These are phyloP conservation scores for Tilletia setariae DNA, from an alignment of 1,284 basidiomycete species.

Conservation along the genomic window DNA sequence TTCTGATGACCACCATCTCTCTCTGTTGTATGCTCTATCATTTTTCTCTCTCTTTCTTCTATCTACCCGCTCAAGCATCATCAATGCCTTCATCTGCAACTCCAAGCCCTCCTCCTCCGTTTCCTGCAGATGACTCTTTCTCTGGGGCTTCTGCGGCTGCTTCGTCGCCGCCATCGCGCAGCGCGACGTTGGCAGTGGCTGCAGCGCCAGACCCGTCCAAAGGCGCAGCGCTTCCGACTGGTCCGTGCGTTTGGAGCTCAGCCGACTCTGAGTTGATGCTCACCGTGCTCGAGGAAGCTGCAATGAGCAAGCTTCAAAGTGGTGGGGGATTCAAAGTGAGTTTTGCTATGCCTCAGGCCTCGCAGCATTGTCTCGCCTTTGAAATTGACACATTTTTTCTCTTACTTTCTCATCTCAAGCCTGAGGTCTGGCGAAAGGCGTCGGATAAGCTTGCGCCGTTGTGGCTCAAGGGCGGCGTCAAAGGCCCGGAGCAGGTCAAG, in stretches of 20 bases:
- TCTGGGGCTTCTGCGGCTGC: background rate
- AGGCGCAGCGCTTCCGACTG: background rate
- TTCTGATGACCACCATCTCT: background rate
- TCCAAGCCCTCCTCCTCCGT: background rate
- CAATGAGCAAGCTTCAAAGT: background rate
- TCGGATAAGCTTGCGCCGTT: background rate
- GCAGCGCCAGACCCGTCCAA: background rate
- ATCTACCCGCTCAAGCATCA: too few species aligned
- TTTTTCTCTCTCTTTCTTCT: too few species aligned
- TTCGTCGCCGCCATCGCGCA: background rate
- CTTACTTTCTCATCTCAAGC: background rate
- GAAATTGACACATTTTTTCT: too few species aligned
- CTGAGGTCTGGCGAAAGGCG: background rate
- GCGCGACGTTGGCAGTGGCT: background rate
- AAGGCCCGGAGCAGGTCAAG: background rate
- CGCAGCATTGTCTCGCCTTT: too few species aligned
- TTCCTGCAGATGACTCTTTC: background rate
- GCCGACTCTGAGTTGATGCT: background rate
- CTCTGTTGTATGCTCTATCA: too few species aligned
- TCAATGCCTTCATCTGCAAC: background rate
- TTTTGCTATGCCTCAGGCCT: too few species aligned
- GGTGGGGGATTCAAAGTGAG: background rate
- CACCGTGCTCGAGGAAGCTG: background rate
- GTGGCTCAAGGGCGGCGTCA: background rate
- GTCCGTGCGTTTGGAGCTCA: too few species aligned